These are phyloP conservation scores for Neoboletus subvelutipes DNA, from an alignment of 768 basidiomycete genomes.

Conservation along the genomic window DNA sequence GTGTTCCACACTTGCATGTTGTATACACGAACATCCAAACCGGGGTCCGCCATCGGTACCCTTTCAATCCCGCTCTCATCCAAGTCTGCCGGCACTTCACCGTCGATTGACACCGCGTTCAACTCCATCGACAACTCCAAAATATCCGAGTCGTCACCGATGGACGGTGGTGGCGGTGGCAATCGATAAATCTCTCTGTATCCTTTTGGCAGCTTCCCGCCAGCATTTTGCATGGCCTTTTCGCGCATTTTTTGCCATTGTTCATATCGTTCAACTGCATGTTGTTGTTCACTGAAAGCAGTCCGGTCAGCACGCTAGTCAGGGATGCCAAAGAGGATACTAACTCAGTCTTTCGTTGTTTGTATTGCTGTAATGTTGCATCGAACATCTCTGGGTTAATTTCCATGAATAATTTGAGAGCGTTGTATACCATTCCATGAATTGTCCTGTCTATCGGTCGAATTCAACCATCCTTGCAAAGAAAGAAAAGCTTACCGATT, in stretches of 20 bases:
- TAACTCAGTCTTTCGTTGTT: slow-evolving; percentile 80
- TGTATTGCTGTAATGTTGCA: slow-evolving; percentile 90
- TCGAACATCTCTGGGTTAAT: slow-evolving; percentile 97
- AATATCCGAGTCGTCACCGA: slow-evolving; percentile 82
- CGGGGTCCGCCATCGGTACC: slow-evolving; percentile 92
- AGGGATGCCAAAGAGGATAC: slow-evolving; percentile 34
- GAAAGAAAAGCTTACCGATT: slow-evolving; percentile 68
- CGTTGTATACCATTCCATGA: slow-evolving; percentile 99
- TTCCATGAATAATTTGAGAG: slow-evolving; percentile 98
- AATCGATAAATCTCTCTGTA: slow-evolving; percentile 66
- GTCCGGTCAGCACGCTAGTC: slow-evolving; percentile 1
- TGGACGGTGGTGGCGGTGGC: slow-evolving; percentile 75
- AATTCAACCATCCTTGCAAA: slow-evolving; percentile 1
- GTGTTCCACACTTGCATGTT: slow-evolving; percentile 10
- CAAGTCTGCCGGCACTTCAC: slow-evolving; percentile 58
- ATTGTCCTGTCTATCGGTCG: slow-evolving; percentile 67
- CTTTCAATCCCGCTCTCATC: slow-evolving; percentile 83
- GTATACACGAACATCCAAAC: slow-evolving; percentile 66
- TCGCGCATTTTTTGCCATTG: slow-evolving; percentile 88
- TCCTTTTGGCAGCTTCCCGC: slow-evolving; percentile 68
- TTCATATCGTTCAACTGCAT: slow-evolving; percentile 80
- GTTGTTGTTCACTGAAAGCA: slow-evolving; percentile 74
- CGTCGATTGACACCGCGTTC: slow-evolving; percentile 77
- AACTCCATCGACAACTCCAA: slow-evolving; percentile 88
- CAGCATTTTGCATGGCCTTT: slow-evolving; percentile 68